Evolutionary conservation across 495 filamentous ascomycete species (phyloP), one percentile per base, ranked within the genome.

Genomic region (Xylaria flabelliformis): DNA sequence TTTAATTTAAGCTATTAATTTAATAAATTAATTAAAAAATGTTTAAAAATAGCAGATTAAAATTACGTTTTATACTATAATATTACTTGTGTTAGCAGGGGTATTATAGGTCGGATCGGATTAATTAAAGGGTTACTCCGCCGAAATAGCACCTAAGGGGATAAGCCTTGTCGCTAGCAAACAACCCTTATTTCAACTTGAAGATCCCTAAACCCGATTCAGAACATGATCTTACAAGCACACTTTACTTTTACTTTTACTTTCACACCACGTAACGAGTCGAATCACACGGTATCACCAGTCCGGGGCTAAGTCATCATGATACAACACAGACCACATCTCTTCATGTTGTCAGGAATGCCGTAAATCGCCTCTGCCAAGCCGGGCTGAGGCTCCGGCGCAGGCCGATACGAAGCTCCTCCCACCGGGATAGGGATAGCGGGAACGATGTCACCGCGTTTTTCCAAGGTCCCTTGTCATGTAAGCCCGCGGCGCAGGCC

Each of bases 341-440:
- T 51, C 59, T 21, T 63, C 59, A 36, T n/a, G 59, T 63, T 8
- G 59, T 39, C n/a, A 63, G 19, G 0, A 46, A 10, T 10, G n/a
- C 39, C 39, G 62, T 12, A 29, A 48, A 29, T 64, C 42, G 41
- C n/a, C 2, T 26, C 44, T 64, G 62, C 62, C 41, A 44, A 64
- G 41, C 61, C 61, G 41, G 42, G 62, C 41, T 51, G 19, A 29
- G 41, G 59, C 56, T 36, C 56, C 59, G 61, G 36, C 10, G 9
- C 26, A 17, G 26, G 24, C 53, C 53, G 53, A 64, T 64, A 64
- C 62, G 62, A 64, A 34, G 42, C 19, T 15, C 12, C 21, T 56
- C 61, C 39, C 12, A 13, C 36, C 34, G 34, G 39, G 61, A 9
- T 26, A 12, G 34, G 39, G 61, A 9, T 26, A 12, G 34, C 7